phyloP scores from a whole-genome alignment of 2,329 filamentous ascomycete genomes.

The Lecanoromycetidae sp. region DNA sequence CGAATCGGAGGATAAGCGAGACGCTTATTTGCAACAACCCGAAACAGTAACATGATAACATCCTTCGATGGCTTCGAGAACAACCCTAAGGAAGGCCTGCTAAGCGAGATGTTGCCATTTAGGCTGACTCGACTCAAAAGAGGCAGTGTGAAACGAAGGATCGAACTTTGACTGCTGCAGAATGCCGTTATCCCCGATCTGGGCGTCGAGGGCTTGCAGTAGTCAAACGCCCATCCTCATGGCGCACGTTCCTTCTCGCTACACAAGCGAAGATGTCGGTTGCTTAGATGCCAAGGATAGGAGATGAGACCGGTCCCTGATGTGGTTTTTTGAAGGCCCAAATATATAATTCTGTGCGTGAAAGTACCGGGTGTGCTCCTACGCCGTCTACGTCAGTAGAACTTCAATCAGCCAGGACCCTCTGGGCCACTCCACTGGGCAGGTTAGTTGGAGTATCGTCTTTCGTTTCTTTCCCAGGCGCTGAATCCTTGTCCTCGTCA shows the following conservation, averaged over 20 bases:
- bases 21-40: neutral
- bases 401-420: too few relatives aligned
- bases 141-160: neutral
- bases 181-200: neutral
- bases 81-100: too few relatives aligned
- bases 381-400: too few relatives aligned
- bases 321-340: too few relatives aligned
- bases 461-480: neutral
- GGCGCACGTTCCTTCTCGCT: neutral
- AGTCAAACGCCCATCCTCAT: neutral
- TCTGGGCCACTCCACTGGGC: too few relatives aligned
- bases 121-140: too few relatives aligned
- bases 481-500: constrained; percentile 11
- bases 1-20: neutral
- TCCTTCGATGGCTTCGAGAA: constrained; percentile 4
- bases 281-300: neutral
- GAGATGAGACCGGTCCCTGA: neutral
- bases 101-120: too few relatives aligned
- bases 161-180: neutral
- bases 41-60: neutral
- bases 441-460: too few relatives aligned
- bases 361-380: too few relatives aligned
- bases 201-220: neutral
- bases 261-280: neutral
- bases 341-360: too few relatives aligned